Evolutionary conservation across 352 stramenopile genomes (phyloP).

Genomic region (Pythium angustatum): DNA sequence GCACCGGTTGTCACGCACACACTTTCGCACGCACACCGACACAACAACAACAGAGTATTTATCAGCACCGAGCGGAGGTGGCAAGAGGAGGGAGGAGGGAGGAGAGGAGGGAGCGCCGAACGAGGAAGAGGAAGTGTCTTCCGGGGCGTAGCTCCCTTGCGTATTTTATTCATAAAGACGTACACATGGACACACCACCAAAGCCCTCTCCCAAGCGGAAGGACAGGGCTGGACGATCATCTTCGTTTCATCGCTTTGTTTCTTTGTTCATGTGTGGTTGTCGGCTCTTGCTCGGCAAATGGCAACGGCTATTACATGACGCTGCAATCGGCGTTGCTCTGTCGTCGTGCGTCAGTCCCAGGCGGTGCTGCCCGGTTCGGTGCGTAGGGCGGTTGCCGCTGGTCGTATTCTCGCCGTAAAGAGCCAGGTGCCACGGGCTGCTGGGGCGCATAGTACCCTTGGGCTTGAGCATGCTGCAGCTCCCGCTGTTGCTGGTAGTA

Average conservation of each 20-base stretch:
- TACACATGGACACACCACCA: neutral
- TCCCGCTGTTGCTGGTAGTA: conserved; percentile 79
- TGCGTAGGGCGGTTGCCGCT: conserved; percentile 34
- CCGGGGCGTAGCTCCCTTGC: too few relatives aligned
- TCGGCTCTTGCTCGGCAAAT: too few relatives aligned
- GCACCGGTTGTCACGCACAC: conserved; percentile 17
- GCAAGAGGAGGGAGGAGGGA: too few relatives aligned
- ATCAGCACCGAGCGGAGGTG: conserved; percentile 18
- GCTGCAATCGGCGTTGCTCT: conserved; percentile 41
- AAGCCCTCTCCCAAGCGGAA: conserved; percentile 17
- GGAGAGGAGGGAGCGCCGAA: too few relatives aligned
- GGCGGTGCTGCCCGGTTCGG: conserved; percentile 23
- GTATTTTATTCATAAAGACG: neutral
- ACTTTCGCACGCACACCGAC: conserved; percentile 12
- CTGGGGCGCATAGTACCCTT: neutral
- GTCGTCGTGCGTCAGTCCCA: conserved; percentile 8
- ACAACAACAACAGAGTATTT: conserved; percentile 14
- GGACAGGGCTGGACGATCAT: conserved; percentile 8
- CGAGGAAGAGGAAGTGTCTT: too few relatives aligned
- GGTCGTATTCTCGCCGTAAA: conserved; percentile 44
- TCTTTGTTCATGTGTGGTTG: neutral
- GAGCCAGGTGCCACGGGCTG: neutral
- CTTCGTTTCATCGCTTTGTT: neutral
- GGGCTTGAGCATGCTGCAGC: conserved; percentile 23
- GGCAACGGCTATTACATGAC: too few relatives aligned